phyloP scores from a whole-genome alignment of 805 yeast genomes.

The Metschnikowia lunata region DNA sequence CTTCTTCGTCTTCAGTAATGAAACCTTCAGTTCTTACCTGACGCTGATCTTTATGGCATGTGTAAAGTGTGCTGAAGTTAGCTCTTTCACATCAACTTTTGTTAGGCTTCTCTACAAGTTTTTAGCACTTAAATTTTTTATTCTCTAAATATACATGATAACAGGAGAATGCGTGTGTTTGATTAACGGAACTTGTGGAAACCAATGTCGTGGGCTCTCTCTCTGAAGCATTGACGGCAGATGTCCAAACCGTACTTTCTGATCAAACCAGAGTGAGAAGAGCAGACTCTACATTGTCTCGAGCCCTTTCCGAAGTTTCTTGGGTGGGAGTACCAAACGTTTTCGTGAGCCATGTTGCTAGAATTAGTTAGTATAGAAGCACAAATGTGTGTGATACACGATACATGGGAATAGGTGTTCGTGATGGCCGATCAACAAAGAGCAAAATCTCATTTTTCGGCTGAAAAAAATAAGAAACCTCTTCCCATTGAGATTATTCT shows the following conservation, averaged over 20 bases:
- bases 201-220: constrained; percentile 98
- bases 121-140: constrained; percentile 1
- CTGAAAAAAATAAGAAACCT: no score
- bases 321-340: constrained; percentile 99
- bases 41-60: no score
- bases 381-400: no score
- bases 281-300: constrained; percentile 99
- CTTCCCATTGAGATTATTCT: no score
- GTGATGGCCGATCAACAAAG: no score
- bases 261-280: constrained; percentile 98
- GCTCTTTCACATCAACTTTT: no score
- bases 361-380: constrained; percentile 29
- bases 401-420: no score
- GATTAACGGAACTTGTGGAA: constrained; percentile 96
- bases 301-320: constrained; percentile 99
- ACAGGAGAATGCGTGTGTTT: constrained; percentile 7
- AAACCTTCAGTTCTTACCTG: not conserved
- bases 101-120: no score
- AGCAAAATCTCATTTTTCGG: no score
- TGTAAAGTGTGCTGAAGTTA: no score
- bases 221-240: constrained; percentile 99
- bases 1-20: not conserved
- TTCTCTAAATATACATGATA: constrained; percentile 15
- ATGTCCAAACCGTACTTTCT: constrained; percentile 99
- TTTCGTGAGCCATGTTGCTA: constrained; percentile 97